These are phyloP conservation scores for Shiraia bambusicola DNA, from an alignment of 2,329 filamentous ascomycete genomes.

Conservation along the genomic window DNA sequence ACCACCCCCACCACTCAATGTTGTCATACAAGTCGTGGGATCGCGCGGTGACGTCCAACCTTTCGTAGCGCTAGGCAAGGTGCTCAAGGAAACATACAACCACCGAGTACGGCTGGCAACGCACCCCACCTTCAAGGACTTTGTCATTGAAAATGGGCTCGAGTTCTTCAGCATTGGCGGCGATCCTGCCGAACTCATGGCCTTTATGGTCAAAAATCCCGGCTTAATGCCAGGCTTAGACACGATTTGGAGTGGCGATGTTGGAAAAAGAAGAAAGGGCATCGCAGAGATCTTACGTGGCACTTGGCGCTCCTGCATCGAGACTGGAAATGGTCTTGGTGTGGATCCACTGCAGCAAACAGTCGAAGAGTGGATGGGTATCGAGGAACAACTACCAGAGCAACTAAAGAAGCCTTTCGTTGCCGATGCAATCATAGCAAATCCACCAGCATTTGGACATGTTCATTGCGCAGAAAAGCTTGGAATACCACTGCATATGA, in stretches of 20 bases:
- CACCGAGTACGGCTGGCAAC: slow-evolving; percentile 53
- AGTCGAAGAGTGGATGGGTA: slow-evolving; percentile 53
- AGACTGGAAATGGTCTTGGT: slow-evolving; percentile 68
- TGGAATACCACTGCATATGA: slow-evolving; percentile 75
- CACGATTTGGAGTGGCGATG: slow-evolving; percentile 72
- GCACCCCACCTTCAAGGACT: slow-evolving; percentile 52
- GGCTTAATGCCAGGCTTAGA: slow-evolving; percentile 82
- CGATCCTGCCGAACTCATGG: slow-evolving; percentile 56
- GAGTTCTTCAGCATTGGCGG: slow-evolving; percentile 56
- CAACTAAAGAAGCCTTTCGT: slow-evolving; percentile 65
- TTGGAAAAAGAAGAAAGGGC: slow-evolving; percentile 70
- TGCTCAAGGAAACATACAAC: slow-evolving; percentile 51
- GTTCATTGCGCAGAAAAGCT: slow-evolving; percentile 74
- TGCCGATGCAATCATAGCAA: slow-evolving; percentile 78
- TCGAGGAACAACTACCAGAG: slow-evolving; percentile 42
- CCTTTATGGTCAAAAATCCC: slow-evolving; percentile 89
- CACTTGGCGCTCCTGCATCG: slow-evolving; percentile 83
- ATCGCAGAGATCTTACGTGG: slow-evolving; percentile 80
- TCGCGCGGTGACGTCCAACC: slow-evolving; percentile 55
- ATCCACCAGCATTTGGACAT: slow-evolving; percentile 75
- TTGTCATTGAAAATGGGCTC: slow-evolving; percentile 52
- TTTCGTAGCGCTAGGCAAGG: slow-evolving; percentile 53
- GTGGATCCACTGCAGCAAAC: slow-evolving; percentile 54
- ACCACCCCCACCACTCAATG: slow-evolving; percentile 51
- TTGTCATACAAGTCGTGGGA: slow-evolving; percentile 53